These are phyloP conservation scores for Penicillium hesseltinei DNA, from an alignment of 2,329 filamentous ascomycete genomes.

Conservation along the genomic window DNA sequence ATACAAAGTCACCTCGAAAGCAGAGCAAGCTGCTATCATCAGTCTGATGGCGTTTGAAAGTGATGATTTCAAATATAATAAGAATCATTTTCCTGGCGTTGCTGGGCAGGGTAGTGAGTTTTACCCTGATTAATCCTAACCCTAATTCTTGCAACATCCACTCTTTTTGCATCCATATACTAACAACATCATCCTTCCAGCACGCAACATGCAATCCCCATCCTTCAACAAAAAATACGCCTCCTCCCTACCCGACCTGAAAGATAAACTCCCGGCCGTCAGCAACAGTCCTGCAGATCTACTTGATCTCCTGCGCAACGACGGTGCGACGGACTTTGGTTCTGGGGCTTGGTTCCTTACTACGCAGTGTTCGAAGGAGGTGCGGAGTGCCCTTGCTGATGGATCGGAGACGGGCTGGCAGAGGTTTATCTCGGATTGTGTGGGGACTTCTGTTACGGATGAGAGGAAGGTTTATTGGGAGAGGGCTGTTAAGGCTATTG, in stretches of 20 bases:
- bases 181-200: constrained; percentile 17
- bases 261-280: constrained; percentile 32
- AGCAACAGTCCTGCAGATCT: constrained; percentile 44
- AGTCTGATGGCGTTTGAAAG: constrained; percentile 71
- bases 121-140: no score
- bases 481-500: constrained; percentile 46
- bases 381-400: constrained; percentile 46
- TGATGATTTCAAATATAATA: constrained; percentile 67
- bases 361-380: constrained; percentile 51
- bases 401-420: constrained; percentile 52
- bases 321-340: constrained; percentile 55
- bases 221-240: constrained; percentile 58
- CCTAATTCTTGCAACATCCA: neutral
- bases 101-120: constrained; percentile 65
- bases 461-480: constrained; percentile 52
- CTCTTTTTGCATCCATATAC: neutral
- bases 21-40: constrained; percentile 68
- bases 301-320: constrained; percentile 50
- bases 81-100: constrained; percentile 57
- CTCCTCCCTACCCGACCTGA: constrained; percentile 45
- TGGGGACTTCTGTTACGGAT: constrained; percentile 50
- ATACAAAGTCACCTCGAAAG: constrained; percentile 55
- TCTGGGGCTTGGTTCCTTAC: constrained; percentile 62
- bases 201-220: constrained; percentile 64
- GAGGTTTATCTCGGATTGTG: constrained; percentile 54